Conservation (phyloP, 164 flowering plant species). For the Cinnamomum chago region DNA sequence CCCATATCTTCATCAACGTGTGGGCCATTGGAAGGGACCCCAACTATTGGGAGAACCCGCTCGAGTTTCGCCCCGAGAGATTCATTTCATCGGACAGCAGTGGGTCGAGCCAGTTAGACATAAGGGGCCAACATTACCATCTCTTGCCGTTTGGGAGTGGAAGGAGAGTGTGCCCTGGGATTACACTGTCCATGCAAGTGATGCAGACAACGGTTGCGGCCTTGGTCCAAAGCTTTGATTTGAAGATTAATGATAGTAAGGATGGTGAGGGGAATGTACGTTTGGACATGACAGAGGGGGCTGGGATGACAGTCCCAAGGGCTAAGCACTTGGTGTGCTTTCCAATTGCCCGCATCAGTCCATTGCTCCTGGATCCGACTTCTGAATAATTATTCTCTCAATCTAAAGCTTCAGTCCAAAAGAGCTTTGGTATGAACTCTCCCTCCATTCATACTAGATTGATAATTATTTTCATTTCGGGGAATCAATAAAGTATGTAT, state of each 20-base stretch:
- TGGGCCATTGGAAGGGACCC: slow-evolving; percentile 13
- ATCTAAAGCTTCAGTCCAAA: too few relatives aligned
- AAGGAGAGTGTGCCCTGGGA: slow-evolving; percentile 23
- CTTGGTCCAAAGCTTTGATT: slow-evolving; percentile 12
- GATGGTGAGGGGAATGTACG: background rate
- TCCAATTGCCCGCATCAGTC: background rate
- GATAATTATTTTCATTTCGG: too few relatives aligned
- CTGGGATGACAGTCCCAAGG: background rate
- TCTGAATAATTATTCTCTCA: background rate
- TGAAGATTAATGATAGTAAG: background rate
- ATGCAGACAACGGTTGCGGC: slow-evolving; percentile 5
- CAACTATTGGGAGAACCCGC: slow-evolving; percentile 4
- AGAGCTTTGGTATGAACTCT: too few relatives aligned
- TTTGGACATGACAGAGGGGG: slow-evolving; percentile 5
- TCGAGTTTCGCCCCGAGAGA: slow-evolving; percentile 10
- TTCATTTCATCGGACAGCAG: slow-evolving; percentile 3
- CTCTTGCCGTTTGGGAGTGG: slow-evolving; percentile 36
- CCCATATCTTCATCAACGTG: slow-evolving; percentile 4
- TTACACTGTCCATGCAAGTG: slow-evolving; percentile 5
- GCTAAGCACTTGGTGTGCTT: slow-evolving; percentile 8
- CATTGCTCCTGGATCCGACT: background rate
- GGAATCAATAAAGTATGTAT: too few relatives aligned
- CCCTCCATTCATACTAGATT: too few relatives aligned
- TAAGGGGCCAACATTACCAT: slow-evolving; percentile 31
- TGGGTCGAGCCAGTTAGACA: slow-evolving; percentile 7